Conservation (phyloP, 768 basidiomycete genomes). For the Lactarius sanguifluus region DNA sequence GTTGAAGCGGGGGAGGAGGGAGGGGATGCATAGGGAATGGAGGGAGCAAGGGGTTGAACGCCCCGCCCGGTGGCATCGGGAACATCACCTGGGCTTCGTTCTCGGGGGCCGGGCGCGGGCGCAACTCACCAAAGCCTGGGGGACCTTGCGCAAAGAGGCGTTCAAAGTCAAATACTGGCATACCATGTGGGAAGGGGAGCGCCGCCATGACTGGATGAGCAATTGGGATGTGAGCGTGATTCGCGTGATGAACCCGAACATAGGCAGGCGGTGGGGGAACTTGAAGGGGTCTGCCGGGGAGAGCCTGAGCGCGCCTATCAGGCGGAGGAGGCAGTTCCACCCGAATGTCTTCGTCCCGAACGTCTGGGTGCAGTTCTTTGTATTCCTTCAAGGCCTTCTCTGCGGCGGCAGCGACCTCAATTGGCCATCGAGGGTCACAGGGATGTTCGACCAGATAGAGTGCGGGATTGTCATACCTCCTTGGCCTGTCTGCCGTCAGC, state of each 20-base stretch:
- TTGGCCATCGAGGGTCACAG: background rate
- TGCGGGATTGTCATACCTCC: conserved; percentile 47
- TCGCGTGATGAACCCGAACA: conserved; percentile 25
- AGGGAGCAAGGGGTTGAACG: background rate
- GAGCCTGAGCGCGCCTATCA: background rate
- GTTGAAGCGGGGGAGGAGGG: conserved; percentile 8
- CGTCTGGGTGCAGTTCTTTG: conserved; percentile 59
- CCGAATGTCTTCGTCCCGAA: conserved; percentile 56
- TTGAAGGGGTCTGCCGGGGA: background rate
- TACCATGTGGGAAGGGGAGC: conserved; percentile 4
- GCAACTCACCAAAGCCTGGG: background rate
- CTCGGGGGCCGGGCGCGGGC: background rate
- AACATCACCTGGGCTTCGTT: conserved; percentile 1
- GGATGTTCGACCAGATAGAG: background rate
- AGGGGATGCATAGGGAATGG: conserved; percentile 1
- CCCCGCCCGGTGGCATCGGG: conserved; percentile 5
- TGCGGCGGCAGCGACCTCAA: conserved; percentile 66
- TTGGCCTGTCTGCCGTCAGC: conserved; percentile 63
- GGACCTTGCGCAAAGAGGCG: conserved; percentile 12
- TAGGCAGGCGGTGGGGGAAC: conserved; percentile 7
- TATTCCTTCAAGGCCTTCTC: conserved; percentile 65
- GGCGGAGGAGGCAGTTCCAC: conserved; percentile 55
- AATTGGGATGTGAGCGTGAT: conserved; percentile 19
- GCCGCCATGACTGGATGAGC: conserved; percentile 22
- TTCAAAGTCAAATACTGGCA: conserved; percentile 3